These are phyloP conservation scores for Capsella bursapastoris DNA, from an alignment of 345 rosid species.

Conservation along the genomic window DNA sequence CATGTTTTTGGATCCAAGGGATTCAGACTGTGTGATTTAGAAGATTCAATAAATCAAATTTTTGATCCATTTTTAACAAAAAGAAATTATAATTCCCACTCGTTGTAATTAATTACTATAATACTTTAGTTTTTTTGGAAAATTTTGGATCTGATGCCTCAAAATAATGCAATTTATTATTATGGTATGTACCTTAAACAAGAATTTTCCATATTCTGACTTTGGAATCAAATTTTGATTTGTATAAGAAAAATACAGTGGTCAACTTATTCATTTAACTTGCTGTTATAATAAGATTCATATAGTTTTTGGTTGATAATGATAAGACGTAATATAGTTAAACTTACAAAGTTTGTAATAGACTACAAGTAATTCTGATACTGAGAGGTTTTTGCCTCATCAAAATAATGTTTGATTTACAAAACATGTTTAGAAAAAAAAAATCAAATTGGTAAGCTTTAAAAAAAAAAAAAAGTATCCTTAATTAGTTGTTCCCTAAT, in stretches of 20 bases:
- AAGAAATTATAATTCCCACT: neutral
- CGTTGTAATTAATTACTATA: neutral
- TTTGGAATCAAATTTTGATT: neutral
- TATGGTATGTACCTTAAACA: neutral
- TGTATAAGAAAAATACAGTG: neutral
- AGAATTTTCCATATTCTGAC: neutral
- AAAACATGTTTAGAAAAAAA: neutral
- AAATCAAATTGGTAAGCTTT: neutral
- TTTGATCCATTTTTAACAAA: neutral
- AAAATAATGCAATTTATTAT: conserved; percentile 1
- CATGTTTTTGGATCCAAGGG: conserved; percentile 30
- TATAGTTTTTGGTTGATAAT: neutral
- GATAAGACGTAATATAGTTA: neutral
- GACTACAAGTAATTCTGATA: neutral
- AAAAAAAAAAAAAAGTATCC: neutral
- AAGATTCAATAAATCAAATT: neutral
- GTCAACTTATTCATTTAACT: neutral
- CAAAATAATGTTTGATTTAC: neutral
- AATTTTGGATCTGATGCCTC: conserved; percentile 17
- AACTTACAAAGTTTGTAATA: too few relatives aligned
- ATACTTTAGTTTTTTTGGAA: neutral
- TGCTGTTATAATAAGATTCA: neutral
- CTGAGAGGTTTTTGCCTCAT: neutral
- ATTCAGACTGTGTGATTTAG: neutral
- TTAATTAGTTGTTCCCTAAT: neutral